phyloP scores from a whole-genome alignment of 108 stramenopile genomes.

The Nitzschia inconspicua region DNA sequence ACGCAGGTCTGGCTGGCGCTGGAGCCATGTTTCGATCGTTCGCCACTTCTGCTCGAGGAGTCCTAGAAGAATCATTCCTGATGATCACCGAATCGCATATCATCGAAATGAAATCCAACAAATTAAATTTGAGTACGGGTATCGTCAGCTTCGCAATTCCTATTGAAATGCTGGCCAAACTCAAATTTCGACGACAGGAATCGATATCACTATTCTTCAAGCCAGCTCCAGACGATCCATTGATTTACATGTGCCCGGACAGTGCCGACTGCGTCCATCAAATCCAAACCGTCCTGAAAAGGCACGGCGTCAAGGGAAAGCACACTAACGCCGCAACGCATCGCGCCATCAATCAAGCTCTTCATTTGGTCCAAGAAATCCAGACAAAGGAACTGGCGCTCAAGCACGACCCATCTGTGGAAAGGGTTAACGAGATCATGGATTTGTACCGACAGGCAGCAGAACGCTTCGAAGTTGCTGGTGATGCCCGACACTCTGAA shows the following conservation, averaged over 20 bases:
- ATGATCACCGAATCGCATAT: slow-evolving; percentile 85
- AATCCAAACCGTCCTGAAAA: slow-evolving; percentile 82
- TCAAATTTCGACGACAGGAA: slow-evolving; percentile 84
- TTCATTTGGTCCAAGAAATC: slow-evolving; percentile 83
- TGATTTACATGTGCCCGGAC: slow-evolving; percentile 89
- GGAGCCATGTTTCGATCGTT: slow-evolving; percentile 77
- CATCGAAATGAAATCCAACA: slow-evolving; percentile 77
- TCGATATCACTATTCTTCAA: slow-evolving; percentile 87
- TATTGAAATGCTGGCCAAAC: slow-evolving; percentile 75
- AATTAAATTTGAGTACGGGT: slow-evolving; percentile 70
- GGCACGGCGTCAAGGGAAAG: slow-evolving; percentile 88
- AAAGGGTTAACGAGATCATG: slow-evolving; percentile 88
- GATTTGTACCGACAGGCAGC: slow-evolving; percentile 89
- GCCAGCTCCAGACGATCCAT: slow-evolving; percentile 77
- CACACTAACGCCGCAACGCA: slow-evolving; percentile 85
- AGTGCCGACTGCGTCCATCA: slow-evolving; percentile 81
- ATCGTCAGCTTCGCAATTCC: slow-evolving; percentile 74
- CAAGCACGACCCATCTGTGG: slow-evolving; percentile 67
- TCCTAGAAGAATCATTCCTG: slow-evolving; percentile 84
- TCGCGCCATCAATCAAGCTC: slow-evolving; percentile 70
- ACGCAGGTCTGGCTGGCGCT: slow-evolving; percentile 41
- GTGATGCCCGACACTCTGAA: slow-evolving; percentile 84
- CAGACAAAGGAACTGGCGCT: slow-evolving; percentile 80
- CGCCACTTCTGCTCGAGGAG: slow-evolving; percentile 74
- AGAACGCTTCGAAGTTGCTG: slow-evolving; percentile 83